Evolutionary conservation across 2,329 filamentous ascomycete species (phyloP).

Genomic region (Paracamarosporium sp.): DNA sequence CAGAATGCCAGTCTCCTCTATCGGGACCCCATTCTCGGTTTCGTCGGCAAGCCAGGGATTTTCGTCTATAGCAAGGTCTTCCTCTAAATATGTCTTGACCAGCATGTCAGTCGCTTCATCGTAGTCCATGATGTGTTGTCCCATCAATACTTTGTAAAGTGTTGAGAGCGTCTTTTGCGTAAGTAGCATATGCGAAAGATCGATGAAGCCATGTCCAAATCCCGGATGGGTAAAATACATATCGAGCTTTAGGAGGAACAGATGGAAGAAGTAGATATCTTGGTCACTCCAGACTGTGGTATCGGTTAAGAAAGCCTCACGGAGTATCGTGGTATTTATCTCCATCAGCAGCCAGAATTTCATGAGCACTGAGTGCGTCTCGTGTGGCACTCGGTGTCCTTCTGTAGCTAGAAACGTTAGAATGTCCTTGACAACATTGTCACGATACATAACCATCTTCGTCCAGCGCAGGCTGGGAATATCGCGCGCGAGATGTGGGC

Average conservation of each 20-base stretch:
- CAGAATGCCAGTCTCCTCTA: constrained; percentile 45
- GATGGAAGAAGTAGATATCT: constrained; percentile 67
- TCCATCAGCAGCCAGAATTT: constrained; percentile 80
- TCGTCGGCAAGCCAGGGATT: constrained; percentile 32
- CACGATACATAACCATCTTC: constrained; percentile 63
- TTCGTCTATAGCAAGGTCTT: constrained; percentile 25
- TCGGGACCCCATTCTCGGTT: constrained; percentile 23
- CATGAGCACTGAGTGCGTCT: constrained; percentile 57
- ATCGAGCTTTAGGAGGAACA: constrained; percentile 75
- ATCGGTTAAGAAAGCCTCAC: constrained; percentile 63
- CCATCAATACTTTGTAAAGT: constrained; percentile 67
- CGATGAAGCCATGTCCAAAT: constrained; percentile 56
- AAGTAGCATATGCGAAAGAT: constrained; percentile 45
- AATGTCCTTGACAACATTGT: constrained; percentile 60
- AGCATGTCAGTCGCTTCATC: constrained; percentile 22
- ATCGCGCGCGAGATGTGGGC: constrained; percentile 36
- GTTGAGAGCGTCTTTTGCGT: constrained; percentile 63
- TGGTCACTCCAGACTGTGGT: constrained; percentile 61
- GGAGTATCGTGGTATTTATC: constrained; percentile 62
- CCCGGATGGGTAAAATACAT: constrained; percentile 72
- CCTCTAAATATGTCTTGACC: constrained; percentile 23
- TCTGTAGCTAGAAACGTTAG: constrained; percentile 66
- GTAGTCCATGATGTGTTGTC: constrained; percentile 56
- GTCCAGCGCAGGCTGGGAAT: constrained; percentile 73
- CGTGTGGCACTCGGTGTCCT: constrained; percentile 57